A percentile compares a stretch with the other conserved stretches of the same genome.
Conservation (phyloP, 2,329 filamentous ascomycete genomes). For the Escovopsis sp. region DNA sequence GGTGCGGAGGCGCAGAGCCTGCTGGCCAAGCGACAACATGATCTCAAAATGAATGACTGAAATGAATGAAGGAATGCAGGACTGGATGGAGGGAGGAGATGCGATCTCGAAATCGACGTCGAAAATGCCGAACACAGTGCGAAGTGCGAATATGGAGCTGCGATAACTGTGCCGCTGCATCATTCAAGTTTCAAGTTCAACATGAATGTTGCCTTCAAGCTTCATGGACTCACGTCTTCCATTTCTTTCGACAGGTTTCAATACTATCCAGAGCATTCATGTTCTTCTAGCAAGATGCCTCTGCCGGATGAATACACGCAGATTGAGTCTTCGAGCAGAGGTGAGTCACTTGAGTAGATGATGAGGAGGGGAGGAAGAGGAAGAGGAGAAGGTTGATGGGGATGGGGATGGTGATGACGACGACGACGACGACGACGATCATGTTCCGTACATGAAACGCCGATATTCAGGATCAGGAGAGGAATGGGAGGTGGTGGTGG, state of each 20-base stretch:
- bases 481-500: too few relatives aligned
- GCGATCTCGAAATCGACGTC: background rate
- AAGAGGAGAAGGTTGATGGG: too few relatives aligned
- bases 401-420: too few relatives aligned
- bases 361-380: too few relatives aligned
- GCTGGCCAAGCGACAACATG: conserved; percentile 16
- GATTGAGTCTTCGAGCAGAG: conserved; percentile 31
- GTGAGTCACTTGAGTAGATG: too few relatives aligned
- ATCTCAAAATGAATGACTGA: background rate
- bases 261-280: too few relatives aligned
- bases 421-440: too few relatives aligned
- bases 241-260: too few relatives aligned
- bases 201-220: too few relatives aligned
- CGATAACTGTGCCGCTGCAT: conserved; percentile 8
- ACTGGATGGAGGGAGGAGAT: background rate
- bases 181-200: background rate
- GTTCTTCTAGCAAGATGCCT: conserved; percentile 16
- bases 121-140: conserved; percentile 1
- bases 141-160: conserved; percentile 5
- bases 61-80: background rate
- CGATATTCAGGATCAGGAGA: too few relatives aligned
- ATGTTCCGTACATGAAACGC: too few relatives aligned
- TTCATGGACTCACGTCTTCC: too few relatives aligned
- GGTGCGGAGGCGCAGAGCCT: conserved; percentile 12
- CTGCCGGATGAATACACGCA: conserved; percentile 26